A percentile compares a stretch with the other conserved stretches of the same genome.
Evolutionary conservation across 2,329 filamentous ascomycete genomes (phyloP).

Genomic region (Apiospora koreana): DNA sequence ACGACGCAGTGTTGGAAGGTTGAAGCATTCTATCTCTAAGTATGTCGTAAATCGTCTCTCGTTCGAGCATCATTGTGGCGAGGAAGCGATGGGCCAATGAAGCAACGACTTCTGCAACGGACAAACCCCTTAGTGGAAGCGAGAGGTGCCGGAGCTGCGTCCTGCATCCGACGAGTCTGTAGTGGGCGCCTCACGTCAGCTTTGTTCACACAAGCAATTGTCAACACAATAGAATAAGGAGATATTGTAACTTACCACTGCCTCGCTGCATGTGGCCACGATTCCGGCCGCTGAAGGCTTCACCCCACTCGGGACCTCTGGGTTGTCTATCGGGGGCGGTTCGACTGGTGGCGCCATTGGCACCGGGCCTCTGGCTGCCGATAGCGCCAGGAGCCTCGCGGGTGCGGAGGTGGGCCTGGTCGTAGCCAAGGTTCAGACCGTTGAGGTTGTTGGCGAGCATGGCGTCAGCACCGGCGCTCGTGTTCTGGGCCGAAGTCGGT

Average conservation of each 20-base stretch:
- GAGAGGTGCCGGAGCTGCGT: constrained; percentile 31
- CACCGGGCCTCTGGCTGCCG: constrained; percentile 62
- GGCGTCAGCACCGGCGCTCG: constrained; percentile 33
- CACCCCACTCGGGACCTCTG: constrained; percentile 64
- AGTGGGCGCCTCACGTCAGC: constrained; percentile 5
- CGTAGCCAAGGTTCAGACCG: constrained; percentile 54
- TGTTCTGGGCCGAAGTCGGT: constrained; percentile 34
- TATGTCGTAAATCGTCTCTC: constrained; percentile 40
- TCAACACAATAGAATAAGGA: constrained; percentile 1
- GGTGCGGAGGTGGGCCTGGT: constrained; percentile 42
- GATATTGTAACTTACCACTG: constrained; percentile 50
- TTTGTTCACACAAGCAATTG: background rate
- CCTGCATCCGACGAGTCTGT: constrained; percentile 36
- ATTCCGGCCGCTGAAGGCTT: constrained; percentile 52
- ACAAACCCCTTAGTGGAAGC: constrained; percentile 28
- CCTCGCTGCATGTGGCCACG: constrained; percentile 63
- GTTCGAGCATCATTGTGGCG: constrained; percentile 26
- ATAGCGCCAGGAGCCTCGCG: constrained; percentile 61
- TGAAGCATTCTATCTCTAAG: constrained; percentile 32
- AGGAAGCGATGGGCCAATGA: background rate
- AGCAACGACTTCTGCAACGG: background rate
- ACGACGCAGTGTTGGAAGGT: constrained; percentile 15
- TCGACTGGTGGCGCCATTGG: constrained; percentile 44
- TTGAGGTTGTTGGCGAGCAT: constrained; percentile 35
- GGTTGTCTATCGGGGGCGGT: constrained; percentile 62